phyloP scores from a whole-genome alignment of 2,329 filamentous ascomycete genomes.

The Myriosclerotinia curreyana region DNA sequence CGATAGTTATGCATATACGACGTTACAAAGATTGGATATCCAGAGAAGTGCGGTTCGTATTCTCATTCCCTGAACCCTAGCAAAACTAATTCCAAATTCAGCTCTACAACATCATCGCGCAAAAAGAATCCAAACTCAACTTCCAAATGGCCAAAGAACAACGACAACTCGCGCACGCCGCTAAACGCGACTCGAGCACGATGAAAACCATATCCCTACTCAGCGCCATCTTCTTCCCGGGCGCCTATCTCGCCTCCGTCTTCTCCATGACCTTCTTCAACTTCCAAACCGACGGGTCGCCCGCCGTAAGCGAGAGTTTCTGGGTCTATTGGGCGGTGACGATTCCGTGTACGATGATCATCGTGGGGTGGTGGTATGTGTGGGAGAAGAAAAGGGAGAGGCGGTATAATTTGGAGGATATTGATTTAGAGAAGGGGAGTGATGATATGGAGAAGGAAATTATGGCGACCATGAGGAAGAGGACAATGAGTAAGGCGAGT shows the following conservation, averaged over 20 bases:
- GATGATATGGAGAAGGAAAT: constrained; percentile 36
- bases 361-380: constrained; percentile 55
- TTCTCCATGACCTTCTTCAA: constrained; percentile 68
- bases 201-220: constrained; percentile 65
- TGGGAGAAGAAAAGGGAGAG: constrained; percentile 37
- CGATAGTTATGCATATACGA: constrained; percentile 61
- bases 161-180: constrained; percentile 42
- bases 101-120: constrained; percentile 65
- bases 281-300: constrained; percentile 43
- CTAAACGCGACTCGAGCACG: constrained; percentile 47
- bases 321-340: constrained; percentile 65
- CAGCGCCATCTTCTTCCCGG: constrained; percentile 61
- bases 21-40: constrained; percentile 57
- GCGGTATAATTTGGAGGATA: constrained; percentile 32
- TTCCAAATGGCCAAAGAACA: constrained; percentile 52
- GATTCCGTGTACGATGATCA: constrained; percentile 53
- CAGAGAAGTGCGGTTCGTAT: constrained; percentile 57
- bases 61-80: background rate
- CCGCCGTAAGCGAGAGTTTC: constrained; percentile 47
- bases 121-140: constrained; percentile 62
- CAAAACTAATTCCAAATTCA: constrained; percentile 34
- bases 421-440: constrained; percentile 34
- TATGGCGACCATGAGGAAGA: constrained; percentile 34
- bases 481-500: constrained; percentile 35
- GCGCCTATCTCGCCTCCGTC: constrained; percentile 59